Conservation (phyloP, 2,329 filamentous ascomycete genomes). For the Proliferodiscus dingleyae region DNA sequence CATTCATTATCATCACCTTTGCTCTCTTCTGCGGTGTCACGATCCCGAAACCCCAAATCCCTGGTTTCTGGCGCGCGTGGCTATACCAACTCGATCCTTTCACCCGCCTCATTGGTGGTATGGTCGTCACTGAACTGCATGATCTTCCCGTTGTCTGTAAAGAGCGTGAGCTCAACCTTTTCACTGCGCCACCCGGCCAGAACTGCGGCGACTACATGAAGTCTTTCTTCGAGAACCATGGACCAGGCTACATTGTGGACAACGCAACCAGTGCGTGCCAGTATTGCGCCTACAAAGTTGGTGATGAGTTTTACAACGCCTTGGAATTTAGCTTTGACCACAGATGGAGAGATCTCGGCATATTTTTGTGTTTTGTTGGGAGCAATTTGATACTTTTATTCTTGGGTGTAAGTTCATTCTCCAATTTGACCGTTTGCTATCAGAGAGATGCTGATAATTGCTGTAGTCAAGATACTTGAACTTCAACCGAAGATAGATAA, state of each 20-base stretch:
- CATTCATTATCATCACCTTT: conserved; percentile 78
- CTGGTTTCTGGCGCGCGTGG: conserved; percentile 73
- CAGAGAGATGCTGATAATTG: conserved; percentile 7
- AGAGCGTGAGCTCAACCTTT: conserved; percentile 58
- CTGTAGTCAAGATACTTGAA: conserved; percentile 37
- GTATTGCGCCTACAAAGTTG: conserved; percentile 77
- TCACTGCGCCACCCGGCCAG: conserved; percentile 60
- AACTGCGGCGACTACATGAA: conserved; percentile 74
- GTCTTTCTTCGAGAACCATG: conserved; percentile 63
- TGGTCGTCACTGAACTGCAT: conserved; percentile 74
- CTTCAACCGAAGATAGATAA: conserved; percentile 38
- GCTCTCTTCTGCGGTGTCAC: conserved; percentile 84
- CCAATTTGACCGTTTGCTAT: neutral
- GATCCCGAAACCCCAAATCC: conserved; percentile 73
- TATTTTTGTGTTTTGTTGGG: conserved; percentile 68
- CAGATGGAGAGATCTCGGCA: conserved; percentile 79
- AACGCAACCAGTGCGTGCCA: conserved; percentile 63
- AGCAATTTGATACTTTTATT: conserved; percentile 69
- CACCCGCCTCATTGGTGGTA: conserved; percentile 74
- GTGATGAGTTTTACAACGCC: conserved; percentile 72
- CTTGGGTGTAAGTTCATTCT: conserved; percentile 35
- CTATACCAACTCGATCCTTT: conserved; percentile 80
- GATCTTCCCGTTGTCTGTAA: conserved; percentile 57
- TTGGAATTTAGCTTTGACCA: conserved; percentile 62
- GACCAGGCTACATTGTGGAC: conserved; percentile 65